These are phyloP conservation scores for Rhizopogon vulgaris DNA, from an alignment of 768 basidiomycete species.

Conservation along the genomic window DNA sequence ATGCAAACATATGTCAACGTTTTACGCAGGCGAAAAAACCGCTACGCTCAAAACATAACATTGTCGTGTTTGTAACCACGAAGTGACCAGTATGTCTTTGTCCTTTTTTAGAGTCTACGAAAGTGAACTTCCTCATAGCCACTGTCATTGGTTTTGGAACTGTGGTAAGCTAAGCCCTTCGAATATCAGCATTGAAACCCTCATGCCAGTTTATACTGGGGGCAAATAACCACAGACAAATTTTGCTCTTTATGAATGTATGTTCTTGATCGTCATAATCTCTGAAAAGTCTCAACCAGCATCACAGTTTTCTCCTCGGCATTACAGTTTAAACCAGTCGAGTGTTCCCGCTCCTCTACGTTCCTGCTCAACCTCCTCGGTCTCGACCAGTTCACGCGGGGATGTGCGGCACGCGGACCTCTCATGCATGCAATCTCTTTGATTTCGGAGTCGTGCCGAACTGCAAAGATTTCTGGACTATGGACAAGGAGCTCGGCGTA, in stretches of 20 bases:
- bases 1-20: neutral
- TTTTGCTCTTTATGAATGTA: conserved; percentile 90
- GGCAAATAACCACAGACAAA: conserved; percentile 90
- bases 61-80: conserved; percentile 89
- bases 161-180: conserved; percentile 54
- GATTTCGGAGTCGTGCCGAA: conserved; percentile 74
- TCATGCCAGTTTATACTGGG: conserved; percentile 52
- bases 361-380: conserved; percentile 91
- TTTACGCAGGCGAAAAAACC: conserved; percentile 70
- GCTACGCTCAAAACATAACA: conserved; percentile 89
- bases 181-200: neutral
- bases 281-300: neutral
- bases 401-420: conserved; percentile 79
- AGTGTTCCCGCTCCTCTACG: conserved; percentile 29
- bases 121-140: conserved; percentile 40
- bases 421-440: conserved; percentile 85
- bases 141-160: conserved; percentile 99
- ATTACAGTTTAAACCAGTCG: conserved; percentile 8
- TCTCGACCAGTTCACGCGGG: conserved; percentile 89
- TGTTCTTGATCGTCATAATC: conserved; percentile 24
- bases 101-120: neutral
- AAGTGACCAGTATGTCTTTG: conserved; percentile 80
- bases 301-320: conserved; percentile 50
- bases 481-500: conserved; percentile 78
- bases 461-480: conserved; percentile 93